A percentile compares a stretch with the other conserved stretches of the same genome.
phyloP scores from a whole-genome alignment of 306 rosid genomes.

The Trichosanthes cucumerina region DNA sequence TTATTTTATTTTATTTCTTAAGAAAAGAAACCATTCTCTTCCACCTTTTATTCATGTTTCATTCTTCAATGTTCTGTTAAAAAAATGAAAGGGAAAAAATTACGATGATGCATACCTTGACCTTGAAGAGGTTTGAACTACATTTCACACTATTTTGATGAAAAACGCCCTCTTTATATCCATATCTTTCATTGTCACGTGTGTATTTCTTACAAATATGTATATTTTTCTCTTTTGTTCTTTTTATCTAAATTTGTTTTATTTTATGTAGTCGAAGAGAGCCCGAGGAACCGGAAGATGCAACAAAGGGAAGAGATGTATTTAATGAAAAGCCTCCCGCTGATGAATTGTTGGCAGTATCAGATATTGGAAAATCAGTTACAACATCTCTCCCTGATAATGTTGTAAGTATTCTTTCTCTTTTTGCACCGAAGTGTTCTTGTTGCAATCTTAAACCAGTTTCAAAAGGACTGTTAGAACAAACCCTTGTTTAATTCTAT shows the following conservation, averaged over 20 bases:
- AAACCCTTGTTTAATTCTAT: background rate
- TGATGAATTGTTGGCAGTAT: constrained; percentile 91
- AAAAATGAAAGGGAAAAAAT: background rate
- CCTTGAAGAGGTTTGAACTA: background rate
- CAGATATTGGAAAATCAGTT: constrained; percentile 85
- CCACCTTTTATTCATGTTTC: background rate
- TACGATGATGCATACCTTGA: background rate
- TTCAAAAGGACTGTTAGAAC: background rate
- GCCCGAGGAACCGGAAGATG: constrained; percentile 99
- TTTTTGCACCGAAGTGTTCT: background rate
- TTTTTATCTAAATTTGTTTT: constrained; percentile 16
- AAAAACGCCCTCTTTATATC: background rate
- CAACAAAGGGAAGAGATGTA: constrained; percentile 95
- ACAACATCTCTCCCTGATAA: constrained; percentile 94
- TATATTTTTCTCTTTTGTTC: background rate
- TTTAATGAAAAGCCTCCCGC: constrained; percentile 96
- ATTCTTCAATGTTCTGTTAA: background rate
- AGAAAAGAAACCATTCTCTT: background rate
- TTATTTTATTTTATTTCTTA: background rate
- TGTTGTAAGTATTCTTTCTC: constrained; percentile 54
- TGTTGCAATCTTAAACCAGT: background rate
- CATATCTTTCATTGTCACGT: background rate
- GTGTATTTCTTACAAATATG: background rate
- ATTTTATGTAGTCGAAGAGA: constrained; percentile 64
- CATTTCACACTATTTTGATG: background rate